Conservation (phyloP, 495 filamentous ascomycete genomes). For the Choiromyces venosus region DNA sequence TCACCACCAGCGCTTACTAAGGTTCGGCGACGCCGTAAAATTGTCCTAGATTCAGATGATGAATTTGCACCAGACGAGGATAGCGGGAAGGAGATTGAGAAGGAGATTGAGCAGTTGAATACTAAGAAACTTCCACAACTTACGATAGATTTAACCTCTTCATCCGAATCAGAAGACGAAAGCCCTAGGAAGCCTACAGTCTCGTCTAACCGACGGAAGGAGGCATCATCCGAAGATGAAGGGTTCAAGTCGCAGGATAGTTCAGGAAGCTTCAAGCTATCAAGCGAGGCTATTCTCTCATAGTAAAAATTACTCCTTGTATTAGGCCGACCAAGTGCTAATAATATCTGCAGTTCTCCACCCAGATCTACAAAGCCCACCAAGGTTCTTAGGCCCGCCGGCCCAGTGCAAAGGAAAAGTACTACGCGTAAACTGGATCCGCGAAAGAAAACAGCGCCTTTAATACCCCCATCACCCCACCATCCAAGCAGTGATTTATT, state of each 20-base stretch:
- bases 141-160: neutral
- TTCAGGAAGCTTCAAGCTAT: slow-evolving; percentile 6
- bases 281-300: slow-evolving; percentile 15
- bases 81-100: neutral
- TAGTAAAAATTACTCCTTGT: slow-evolving; percentile 15
- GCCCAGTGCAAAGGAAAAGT: slow-evolving; percentile 16
- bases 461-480: slow-evolving; percentile 40
- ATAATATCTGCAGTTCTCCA: slow-evolving; percentile 15
- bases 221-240: slow-evolving; percentile 17
- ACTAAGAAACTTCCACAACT: neutral
- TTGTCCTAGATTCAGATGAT: neutral
- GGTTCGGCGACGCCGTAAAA: neutral
- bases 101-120: neutral
- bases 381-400: slow-evolving; percentile 25
- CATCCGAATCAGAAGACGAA: neutral
- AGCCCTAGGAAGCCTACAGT: neutral
- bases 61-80: neutral
- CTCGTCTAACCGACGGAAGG: neutral
- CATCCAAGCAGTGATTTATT: slow-evolving; percentile 69
- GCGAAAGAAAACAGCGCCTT: slow-evolving; percentile 37
- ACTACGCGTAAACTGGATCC: slow-evolving; percentile 23
- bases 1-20: neutral
- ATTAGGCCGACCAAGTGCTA: neutral
- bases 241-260: slow-evolving; percentile 10
- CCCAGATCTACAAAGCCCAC: slow-evolving; percentile 26